Conservation (phyloP, 164 flowering plant species). For the Cinnamomum micranthum region DNA sequence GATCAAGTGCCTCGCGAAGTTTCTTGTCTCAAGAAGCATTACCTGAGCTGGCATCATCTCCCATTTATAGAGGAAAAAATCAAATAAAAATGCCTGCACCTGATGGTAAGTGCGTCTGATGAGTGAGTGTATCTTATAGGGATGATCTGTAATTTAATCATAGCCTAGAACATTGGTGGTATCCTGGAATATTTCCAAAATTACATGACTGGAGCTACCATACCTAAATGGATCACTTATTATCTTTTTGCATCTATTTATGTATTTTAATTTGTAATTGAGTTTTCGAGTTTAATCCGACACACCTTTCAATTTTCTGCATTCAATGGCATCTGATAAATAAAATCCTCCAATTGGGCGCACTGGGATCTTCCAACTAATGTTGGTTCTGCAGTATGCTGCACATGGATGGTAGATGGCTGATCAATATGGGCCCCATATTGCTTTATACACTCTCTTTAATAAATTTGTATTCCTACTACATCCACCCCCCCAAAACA, state of each 20-base stretch:
- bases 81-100: slow-evolving; percentile 14
- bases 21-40: slow-evolving; percentile 57
- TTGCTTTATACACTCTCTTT: too few relatives aligned
- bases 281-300: too few relatives aligned
- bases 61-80: slow-evolving; percentile 31
- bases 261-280: too few relatives aligned
- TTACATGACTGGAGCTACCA: background rate
- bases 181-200: background rate
- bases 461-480: too few relatives aligned
- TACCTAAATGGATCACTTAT: background rate
- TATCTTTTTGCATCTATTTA: too few relatives aligned
- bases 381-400: too few relatives aligned
- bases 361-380: too few relatives aligned
- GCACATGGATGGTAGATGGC: too few relatives aligned
- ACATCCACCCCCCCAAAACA: background rate
- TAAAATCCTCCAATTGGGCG: too few relatives aligned
- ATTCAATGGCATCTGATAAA: too few relatives aligned
- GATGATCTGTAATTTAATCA: background rate
- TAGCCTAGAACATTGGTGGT: background rate
- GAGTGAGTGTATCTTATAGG: background rate
- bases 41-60: slow-evolving; percentile 37
- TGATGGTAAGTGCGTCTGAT: slow-evolving; percentile 41
- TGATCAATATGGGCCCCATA: too few relatives aligned
- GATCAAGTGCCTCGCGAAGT: slow-evolving; percentile 50
- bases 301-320: too few relatives aligned